phyloP scores from a whole-genome alignment of 202 grass and related monocot species.

The Zoysia matrella region DNA sequence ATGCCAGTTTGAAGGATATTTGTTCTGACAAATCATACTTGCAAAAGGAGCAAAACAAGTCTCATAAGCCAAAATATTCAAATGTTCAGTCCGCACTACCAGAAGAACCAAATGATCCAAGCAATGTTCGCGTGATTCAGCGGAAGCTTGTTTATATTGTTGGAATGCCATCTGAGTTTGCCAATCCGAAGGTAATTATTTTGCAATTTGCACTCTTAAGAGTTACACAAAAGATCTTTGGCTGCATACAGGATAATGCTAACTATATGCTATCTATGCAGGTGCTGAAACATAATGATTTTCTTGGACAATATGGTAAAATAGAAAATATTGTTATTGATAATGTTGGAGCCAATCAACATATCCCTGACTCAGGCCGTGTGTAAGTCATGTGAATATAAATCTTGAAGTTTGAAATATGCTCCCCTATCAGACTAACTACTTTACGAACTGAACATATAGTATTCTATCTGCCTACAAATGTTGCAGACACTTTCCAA shows the following conservation, averaged over 20 bases:
- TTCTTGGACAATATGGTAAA: constrained; percentile 77
- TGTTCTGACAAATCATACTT: constrained; percentile 46
- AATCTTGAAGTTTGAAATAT: constrained; percentile 14
- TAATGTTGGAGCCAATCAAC: constrained; percentile 59
- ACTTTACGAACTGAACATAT: constrained; percentile 15
- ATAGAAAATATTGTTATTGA: constrained; percentile 63
- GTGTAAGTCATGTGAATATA: constrained; percentile 58
- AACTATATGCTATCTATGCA: constrained; percentile 37
- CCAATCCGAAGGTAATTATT: constrained; percentile 52
- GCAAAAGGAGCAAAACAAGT: constrained; percentile 52
- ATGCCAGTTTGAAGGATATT: constrained; percentile 51
- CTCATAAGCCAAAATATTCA: constrained; percentile 49
- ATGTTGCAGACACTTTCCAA: background rate
- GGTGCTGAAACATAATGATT: constrained; percentile 60
- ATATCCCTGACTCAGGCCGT: constrained; percentile 57
- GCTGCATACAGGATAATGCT: background rate
- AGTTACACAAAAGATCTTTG: background rate
- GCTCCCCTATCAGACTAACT: background rate
- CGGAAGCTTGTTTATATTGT: constrained; percentile 75
- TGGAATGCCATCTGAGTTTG: constrained; percentile 62
- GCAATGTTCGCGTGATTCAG: constrained; percentile 58
- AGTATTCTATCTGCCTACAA: constrained; percentile 19
- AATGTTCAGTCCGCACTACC: constrained; percentile 34
- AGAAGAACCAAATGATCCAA: constrained; percentile 55
- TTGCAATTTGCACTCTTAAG: background rate